These are phyloP conservation scores for Fusarium mundagurra DNA, from an alignment of 2,329 filamentous ascomycete species.

Conservation along the genomic window DNA sequence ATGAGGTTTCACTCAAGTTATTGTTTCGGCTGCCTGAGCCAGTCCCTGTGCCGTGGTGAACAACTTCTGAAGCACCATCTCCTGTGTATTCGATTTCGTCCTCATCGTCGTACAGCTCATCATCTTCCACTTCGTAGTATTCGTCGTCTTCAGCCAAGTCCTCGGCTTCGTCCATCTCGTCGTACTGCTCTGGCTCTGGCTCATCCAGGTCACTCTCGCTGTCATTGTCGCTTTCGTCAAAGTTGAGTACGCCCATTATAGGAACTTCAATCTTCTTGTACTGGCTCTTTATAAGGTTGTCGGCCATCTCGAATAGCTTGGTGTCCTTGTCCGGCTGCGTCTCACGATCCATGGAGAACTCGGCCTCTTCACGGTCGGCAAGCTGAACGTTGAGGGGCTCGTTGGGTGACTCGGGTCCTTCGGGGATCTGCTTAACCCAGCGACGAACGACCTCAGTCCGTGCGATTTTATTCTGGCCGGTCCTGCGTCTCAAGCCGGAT, in stretches of 20 bases:
- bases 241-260: slow-evolving; percentile 55
- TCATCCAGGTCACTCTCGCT: slow-evolving; percentile 48
- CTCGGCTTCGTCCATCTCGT: slow-evolving; percentile 43
- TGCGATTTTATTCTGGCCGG: slow-evolving; percentile 47
- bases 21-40: slow-evolving; percentile 43
- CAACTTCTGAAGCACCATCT: slow-evolving; percentile 42
- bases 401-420: slow-evolving; percentile 47
- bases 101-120: slow-evolving; percentile 41
- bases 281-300: slow-evolving; percentile 60
- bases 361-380: slow-evolving; percentile 51
- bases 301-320: slow-evolving; percentile 56
- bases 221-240: slow-evolving; percentile 57
- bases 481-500: slow-evolving; percentile 50
- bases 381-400: slow-evolving; percentile 38
- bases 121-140: slow-evolving; percentile 44
- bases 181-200: slow-evolving; percentile 40
- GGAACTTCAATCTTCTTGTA: slow-evolving; percentile 58
- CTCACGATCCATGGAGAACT: slow-evolving; percentile 55
- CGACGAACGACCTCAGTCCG: slow-evolving; percentile 54
- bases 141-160: slow-evolving; percentile 40
- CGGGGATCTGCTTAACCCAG: slow-evolving; percentile 56
- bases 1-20: slow-evolving; percentile 42
- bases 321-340: slow-evolving; percentile 53
- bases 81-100: slow-evolving; percentile 41
- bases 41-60: slow-evolving; percentile 43